These are phyloP conservation scores for Oryza glaberrima DNA, from an alignment of 176 grass and related monocot species.

Conservation along the genomic window DNA sequence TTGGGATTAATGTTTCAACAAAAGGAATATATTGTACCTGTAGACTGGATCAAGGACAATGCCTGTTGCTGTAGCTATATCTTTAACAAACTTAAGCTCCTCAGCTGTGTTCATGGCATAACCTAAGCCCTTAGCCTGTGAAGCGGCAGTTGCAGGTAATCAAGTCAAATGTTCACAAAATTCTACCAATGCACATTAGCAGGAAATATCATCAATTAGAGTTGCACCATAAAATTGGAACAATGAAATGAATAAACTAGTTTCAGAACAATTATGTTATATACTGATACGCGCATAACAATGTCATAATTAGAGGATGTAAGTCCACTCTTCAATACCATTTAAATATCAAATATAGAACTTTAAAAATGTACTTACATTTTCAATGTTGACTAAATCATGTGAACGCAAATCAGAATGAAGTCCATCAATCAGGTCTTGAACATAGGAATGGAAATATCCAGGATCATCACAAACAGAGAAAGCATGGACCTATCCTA, in stretches of 20 bases:
- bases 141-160: constrained; percentile 31
- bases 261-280: neutral
- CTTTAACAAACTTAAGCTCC: constrained; percentile 95
- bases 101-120: constrained; percentile 90
- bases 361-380: constrained; percentile 56
- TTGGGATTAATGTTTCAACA: constrained; percentile 4
- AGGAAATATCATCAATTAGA: neutral
- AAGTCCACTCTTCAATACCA: neutral
- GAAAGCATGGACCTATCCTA: constrained; percentile 85
- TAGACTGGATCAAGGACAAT: constrained; percentile 97
- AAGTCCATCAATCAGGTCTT: constrained; percentile 94
- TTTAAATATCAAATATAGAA: constrained; percentile 17
- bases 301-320: neutral
- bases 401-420: constrained; percentile 69
- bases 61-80: constrained; percentile 79
- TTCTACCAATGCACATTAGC: neutral
- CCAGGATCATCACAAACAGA: constrained; percentile 91
- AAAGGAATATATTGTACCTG: constrained; percentile 54
- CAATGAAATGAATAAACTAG: neutral
- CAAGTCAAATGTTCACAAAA: constrained; percentile 22
- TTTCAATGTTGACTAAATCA: constrained; percentile 81
- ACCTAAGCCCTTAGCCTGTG: constrained; percentile 92
- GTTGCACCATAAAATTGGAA: neutral
- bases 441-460: constrained; percentile 85
- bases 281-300: neutral